phyloP scores from a whole-genome alignment of 1,284 basidiomycete genomes.

The Ganoderma resinaceum region DNA sequence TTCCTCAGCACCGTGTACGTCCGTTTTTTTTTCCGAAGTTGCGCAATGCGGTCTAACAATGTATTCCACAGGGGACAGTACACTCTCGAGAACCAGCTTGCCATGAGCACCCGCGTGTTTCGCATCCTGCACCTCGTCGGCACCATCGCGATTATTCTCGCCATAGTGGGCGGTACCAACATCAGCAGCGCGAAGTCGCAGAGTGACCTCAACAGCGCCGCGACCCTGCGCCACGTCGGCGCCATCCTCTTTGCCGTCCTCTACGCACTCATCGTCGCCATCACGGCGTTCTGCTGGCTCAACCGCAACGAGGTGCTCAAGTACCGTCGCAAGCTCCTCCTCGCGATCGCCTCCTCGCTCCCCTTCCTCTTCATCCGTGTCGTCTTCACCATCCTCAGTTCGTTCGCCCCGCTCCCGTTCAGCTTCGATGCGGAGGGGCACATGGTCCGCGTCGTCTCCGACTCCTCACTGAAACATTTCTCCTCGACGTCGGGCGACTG shows the following conservation, averaged over 20 bases:
- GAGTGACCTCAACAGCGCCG: constrained; percentile 22
- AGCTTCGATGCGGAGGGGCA: constrained; percentile 19
- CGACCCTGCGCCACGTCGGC: constrained; percentile 55
- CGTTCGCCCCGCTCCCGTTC: constrained; percentile 42
- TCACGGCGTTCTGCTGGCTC: constrained; percentile 57
- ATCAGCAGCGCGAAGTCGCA: constrained; percentile 18
- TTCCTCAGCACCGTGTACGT: constrained; percentile 68
- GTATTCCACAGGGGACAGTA: constrained; percentile 30
- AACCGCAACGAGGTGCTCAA: constrained; percentile 54
- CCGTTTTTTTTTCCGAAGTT: constrained; percentile 7
- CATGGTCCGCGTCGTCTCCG: constrained; percentile 3
- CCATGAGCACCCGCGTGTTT: constrained; percentile 18
- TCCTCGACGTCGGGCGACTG: constrained; percentile 61
- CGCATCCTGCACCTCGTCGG: constrained; percentile 45
- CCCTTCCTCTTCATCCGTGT: constrained; percentile 66
- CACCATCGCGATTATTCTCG: constrained; percentile 55
- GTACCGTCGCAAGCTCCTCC: constrained; percentile 61
- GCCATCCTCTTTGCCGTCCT: constrained; percentile 56
- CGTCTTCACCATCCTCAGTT: constrained; percentile 58
- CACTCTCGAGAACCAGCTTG: constrained; percentile 26
- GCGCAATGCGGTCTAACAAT: background rate
- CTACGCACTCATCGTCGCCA: constrained; percentile 51
- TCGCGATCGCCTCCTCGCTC: constrained; percentile 57
- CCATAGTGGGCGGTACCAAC: constrained; percentile 52
- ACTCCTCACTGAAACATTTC: constrained; percentile 38